Evolutionary conservation across 2,329 filamentous ascomycete genomes (phyloP), one percentile per base, ranked within the genome.

Genomic region (Xenoacremonium recifei): DNA sequence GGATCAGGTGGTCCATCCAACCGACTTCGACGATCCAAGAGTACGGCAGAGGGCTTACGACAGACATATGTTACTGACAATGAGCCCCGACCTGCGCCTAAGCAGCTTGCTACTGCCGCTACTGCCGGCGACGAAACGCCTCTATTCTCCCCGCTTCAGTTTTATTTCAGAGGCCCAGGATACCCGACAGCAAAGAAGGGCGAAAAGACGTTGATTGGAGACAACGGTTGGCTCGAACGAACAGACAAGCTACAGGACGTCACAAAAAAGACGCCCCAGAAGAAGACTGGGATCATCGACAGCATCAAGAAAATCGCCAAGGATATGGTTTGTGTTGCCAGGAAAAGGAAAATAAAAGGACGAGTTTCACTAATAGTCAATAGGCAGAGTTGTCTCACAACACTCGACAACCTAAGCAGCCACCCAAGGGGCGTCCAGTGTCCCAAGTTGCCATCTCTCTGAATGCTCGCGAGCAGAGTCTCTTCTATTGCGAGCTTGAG

Each of bases 401-500:
- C 10, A 54, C 53, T 27, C 63, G 66, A 36, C 61, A 64, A 17
- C 45, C 58, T 5, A 62, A 63, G 29, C 56, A 58, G 3, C 50
- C 50, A 9, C 48, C 59, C 6, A 67, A 63, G 34, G 56, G 59
- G 15, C 49, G 54, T 12, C 47, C 44, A 12, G 47, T 51, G 21
- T 52, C 64, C 12, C 63, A 62, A 12, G 53, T 76, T 3, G 59
- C 62, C 17, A 75, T 80, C 49, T 79, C 77, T 0, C 67, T 82
- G 4, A 64, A 72, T 52, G 65, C 76, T 1, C 73, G 78, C 32
- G 77, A 80, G 60, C 79, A 82, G 54, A 76, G 73, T 37, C 68
- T 82, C 7, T 59, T 82, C 6, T 81, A 79, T 58, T 77, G 76
- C 56, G 78, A 82, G 57, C 69, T 82, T 6, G 77, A 80, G 54